These are phyloP conservation scores for Erythrophleum fordii DNA, from an alignment of 306 rosid species.

Conservation along the genomic window DNA sequence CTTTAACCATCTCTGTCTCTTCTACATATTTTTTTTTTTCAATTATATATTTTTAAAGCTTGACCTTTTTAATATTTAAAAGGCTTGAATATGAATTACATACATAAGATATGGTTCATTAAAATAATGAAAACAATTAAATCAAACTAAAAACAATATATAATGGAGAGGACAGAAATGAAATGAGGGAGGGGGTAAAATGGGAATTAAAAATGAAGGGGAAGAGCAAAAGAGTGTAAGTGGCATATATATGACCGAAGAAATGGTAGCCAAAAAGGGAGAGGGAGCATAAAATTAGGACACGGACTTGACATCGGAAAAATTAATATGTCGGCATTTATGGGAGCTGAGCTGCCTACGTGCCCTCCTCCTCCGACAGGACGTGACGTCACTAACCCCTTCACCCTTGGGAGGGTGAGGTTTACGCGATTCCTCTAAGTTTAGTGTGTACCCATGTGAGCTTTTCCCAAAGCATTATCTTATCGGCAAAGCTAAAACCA, in stretches of 20 bases:
- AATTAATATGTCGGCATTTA: conserved; percentile 64
- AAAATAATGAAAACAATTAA: not conserved
- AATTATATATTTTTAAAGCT: not conserved
- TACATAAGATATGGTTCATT: not conserved
- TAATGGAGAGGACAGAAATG: no score
- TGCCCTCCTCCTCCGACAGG: conserved; percentile 70
- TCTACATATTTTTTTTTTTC: not conserved
- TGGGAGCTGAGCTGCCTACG: conserved; percentile 54
- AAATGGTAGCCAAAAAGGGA: not conserved
- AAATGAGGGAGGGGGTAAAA: not conserved
- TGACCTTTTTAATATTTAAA: not conserved
- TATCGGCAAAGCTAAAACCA: not conserved
- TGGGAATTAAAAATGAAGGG: not conserved
- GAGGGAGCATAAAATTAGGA: conserved; percentile 6
- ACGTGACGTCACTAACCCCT: conserved; percentile 28
- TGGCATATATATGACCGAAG: no score
- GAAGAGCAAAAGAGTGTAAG: not conserved
- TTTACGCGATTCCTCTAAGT: not conserved
- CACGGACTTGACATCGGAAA: conserved; percentile 41
- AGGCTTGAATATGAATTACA: not conserved
- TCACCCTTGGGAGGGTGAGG: not conserved
- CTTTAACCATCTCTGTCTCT: not conserved
- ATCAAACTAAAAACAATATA: no score
- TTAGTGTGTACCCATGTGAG: not conserved
- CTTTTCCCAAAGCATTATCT: not conserved